Base-by-base conservation (phyloP, 805 yeast species). In the Lipomyces chichibuensis region DNA sequence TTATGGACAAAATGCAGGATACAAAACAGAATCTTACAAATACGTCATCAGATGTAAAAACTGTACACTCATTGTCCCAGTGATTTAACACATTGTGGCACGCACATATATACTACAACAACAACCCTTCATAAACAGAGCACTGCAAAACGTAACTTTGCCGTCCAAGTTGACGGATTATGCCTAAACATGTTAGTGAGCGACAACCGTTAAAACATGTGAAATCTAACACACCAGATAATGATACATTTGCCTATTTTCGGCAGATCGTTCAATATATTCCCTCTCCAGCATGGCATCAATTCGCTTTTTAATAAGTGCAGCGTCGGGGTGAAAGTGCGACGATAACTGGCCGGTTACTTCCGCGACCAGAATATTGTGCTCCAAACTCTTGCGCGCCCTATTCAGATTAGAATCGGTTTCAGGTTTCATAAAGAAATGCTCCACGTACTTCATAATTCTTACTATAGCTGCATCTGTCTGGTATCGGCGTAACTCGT, bases 381-480 rank as follows among this genome's bases (percentile, higher is more conserved):
- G 94, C 32, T 77, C 80, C 63, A 88, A 72, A 0, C 82, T 77
- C 71, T 87, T 88, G 43, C 92, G 80, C 0, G 91, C 83, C 58
- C 65, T 63, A 59, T 4, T 37, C 25, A 11, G 39, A 53, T 27
- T 33, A 37, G 57, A 29, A 25, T 13, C 61, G 39, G 3, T 17
- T 32, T 55, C 29, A 55, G 17, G n/a, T 14, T 17, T 17, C 17
- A 32, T 29, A 25, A 49, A 8, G 23, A 49, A 25, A 49, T 13
- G 13, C 17, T 8, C 14, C 23, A 64, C 66, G 23, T 54, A 63
- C 78, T 92, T 92, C 94, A 92, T 88, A n/a, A 88, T 86, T 61
- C 97, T 82, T 4, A 92, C 96, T 64, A 92, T 84, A 0, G 96
- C 95, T 0, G 97, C 97, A 75, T 91, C 95, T 2, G 89, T 80